phyloP scores from a whole-genome alignment of 2,329 filamentous ascomycete genomes.

The Alternaria angustiovoidea region DNA sequence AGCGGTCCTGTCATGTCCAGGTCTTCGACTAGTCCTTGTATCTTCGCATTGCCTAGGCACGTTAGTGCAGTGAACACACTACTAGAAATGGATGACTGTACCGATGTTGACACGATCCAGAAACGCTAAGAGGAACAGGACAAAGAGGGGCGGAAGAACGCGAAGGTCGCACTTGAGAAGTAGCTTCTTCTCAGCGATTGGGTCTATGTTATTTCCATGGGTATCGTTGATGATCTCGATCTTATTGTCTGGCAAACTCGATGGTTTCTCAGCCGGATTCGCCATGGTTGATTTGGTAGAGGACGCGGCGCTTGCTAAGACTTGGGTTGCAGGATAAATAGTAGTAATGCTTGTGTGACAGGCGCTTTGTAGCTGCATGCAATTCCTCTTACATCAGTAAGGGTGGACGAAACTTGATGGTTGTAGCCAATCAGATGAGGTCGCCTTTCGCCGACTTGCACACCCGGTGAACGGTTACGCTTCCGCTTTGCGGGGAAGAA shows the following conservation, averaged over 20 bases:
- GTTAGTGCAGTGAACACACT: background rate
- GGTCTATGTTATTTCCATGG: constrained; percentile 40
- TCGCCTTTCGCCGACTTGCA: background rate
- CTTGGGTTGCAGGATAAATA: background rate
- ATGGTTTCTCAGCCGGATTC: constrained; percentile 1
- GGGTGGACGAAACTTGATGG: background rate
- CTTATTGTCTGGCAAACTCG: constrained; percentile 27
- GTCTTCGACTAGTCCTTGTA: constrained; percentile 49
- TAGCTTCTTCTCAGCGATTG: constrained; percentile 55
- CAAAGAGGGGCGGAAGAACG: constrained; percentile 58
- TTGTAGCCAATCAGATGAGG: constrained; percentile 1
- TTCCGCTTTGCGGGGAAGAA: constrained; percentile 13
- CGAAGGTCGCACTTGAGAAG: constrained; percentile 59
- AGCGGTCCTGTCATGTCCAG: constrained; percentile 47
- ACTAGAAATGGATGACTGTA: constrained; percentile 13
- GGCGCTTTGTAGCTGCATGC: background rate
- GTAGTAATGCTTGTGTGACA: background rate
- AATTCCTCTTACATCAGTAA: background rate
- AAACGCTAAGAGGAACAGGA: constrained; percentile 50
- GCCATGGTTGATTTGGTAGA: constrained; percentile 18
- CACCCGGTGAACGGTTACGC: background rate
- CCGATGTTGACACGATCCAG: constrained; percentile 26
- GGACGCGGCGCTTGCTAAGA: background rate
- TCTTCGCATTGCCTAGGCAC: constrained; percentile 50
- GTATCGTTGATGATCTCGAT: constrained; percentile 38